phyloP scores from a whole-genome alignment of 768 basidiomycete genomes.

The Tulasnella sp. region DNA sequence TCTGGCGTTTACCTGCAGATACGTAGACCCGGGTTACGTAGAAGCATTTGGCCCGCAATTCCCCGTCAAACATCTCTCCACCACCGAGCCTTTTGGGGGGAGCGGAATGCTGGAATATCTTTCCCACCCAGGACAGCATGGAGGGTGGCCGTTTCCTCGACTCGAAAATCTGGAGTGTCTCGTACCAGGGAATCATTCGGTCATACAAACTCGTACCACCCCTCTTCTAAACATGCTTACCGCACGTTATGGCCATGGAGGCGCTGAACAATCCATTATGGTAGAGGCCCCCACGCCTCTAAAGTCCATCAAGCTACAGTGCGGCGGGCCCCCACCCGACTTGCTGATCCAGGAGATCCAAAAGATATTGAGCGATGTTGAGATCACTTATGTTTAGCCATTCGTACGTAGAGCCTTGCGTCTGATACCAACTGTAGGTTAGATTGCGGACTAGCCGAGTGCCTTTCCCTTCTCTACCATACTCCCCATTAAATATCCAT shows the following conservation, averaged over 20 bases:
- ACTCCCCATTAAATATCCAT: too few relatives aligned
- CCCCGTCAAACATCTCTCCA: background rate
- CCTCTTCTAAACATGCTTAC: background rate
- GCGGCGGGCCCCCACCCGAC: too few relatives aligned
- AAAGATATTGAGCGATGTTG: too few relatives aligned
- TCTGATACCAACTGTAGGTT: too few relatives aligned
- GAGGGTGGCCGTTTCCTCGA: background rate
- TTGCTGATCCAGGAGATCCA: too few relatives aligned
- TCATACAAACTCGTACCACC: background rate
- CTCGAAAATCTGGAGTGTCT: background rate
- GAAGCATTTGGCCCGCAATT: background rate
- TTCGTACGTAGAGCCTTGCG: too few relatives aligned
- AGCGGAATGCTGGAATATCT: background rate
- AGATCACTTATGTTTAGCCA: too few relatives aligned
- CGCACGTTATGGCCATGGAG: background rate
- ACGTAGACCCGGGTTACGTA: background rate
- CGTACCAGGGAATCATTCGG: too few relatives aligned
- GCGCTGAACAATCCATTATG: background rate
- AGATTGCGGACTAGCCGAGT: too few relatives aligned
- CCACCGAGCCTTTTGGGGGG: background rate
- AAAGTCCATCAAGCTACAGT: too few relatives aligned
- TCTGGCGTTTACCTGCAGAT: background rate
- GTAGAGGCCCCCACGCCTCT: too few relatives aligned
- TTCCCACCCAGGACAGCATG: background rate
- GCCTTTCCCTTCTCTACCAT: too few relatives aligned